phyloP scores from a whole-genome alignment of 140 eudicot genomes.

The Ambrosia hybrid region DNA sequence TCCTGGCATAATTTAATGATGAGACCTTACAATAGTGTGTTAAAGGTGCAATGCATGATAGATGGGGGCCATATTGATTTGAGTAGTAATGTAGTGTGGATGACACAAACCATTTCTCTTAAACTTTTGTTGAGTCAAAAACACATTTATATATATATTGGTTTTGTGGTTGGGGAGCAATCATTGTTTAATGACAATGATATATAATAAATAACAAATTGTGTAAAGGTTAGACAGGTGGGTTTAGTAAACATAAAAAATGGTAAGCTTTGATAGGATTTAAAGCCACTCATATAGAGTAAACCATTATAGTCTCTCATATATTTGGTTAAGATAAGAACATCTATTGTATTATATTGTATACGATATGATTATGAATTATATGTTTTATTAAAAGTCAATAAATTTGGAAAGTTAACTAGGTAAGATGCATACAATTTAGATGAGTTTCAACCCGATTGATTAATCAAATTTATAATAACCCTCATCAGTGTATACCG shows the following conservation, averaged over 20 bases:
- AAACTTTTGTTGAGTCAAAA: conserved; percentile 11
- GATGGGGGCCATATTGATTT: conserved; percentile 16
- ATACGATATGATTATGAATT: too few relatives aligned
- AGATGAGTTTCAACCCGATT: neutral
- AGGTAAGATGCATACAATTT: too few relatives aligned
- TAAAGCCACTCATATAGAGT: too few relatives aligned
- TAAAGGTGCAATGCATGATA: conserved; percentile 27
- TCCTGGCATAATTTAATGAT: conserved; percentile 25
- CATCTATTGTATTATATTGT: too few relatives aligned
- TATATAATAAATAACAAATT: neutral
- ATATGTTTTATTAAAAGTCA: too few relatives aligned
- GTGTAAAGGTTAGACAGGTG: neutral
- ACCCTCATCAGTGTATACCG: neutral
- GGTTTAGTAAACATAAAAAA: neutral
- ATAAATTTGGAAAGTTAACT: too few relatives aligned
- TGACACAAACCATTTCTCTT: conserved; percentile 36
- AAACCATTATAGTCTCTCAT: too few relatives aligned
- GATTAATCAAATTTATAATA: too few relatives aligned
- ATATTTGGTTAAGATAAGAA: too few relatives aligned
- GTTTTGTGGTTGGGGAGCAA: conserved; percentile 26
- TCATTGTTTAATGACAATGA: conserved; percentile 20
- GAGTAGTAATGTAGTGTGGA: conserved; percentile 29
- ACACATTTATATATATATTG: conserved; percentile 5
- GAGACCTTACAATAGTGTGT: conserved; percentile 14
- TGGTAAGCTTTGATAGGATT: neutral